Evolutionary conservation across 108 stramenopile genomes (phyloP).

Genomic region (Skeletonema costatum): DNA sequence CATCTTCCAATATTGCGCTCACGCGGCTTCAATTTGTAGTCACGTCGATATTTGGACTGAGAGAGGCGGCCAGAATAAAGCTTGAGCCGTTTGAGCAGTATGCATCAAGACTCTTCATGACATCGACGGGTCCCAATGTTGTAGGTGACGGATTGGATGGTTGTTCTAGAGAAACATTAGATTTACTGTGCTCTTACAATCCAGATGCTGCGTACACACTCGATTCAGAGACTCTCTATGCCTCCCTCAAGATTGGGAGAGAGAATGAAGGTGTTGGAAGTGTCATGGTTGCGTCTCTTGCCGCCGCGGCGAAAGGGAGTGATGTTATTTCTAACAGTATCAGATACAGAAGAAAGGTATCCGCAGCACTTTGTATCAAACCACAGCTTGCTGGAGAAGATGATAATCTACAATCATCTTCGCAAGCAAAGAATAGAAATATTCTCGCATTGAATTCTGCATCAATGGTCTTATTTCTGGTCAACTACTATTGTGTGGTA

Average conservation of each 20-base stretch:
- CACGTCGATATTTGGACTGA: constrained; percentile 69
- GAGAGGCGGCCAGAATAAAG: constrained; percentile 73
- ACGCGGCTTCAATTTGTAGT: constrained; percentile 76
- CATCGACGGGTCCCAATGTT: constrained; percentile 65
- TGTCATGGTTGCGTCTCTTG: constrained; percentile 42
- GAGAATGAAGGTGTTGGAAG: constrained; percentile 31
- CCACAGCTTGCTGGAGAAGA: constrained; percentile 11
- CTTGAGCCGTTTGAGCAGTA: constrained; percentile 48
- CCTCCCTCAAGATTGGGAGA: constrained; percentile 22
- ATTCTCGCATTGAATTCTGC: constrained; percentile 30
- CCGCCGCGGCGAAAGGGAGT: constrained; percentile 25
- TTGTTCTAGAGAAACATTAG: constrained; percentile 69
- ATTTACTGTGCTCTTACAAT: constrained; percentile 75
- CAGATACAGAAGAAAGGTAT: constrained; percentile 14
- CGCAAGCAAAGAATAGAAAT: not conserved
- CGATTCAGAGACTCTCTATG: constrained; percentile 48
- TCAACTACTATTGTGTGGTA: constrained; percentile 41
- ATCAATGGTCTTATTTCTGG: constrained; percentile 39
- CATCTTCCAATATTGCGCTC: constrained; percentile 65
- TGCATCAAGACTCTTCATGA: constrained; percentile 63
- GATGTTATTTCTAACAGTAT: constrained; percentile 7
- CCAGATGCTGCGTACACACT: constrained; percentile 64
- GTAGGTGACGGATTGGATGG: constrained; percentile 76
- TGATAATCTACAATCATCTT: not conserved
- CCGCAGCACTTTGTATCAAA: constrained; percentile 38